Conservation (phyloP, 768 basidiomycete species). For the Punctularia strigosozonata region DNA sequence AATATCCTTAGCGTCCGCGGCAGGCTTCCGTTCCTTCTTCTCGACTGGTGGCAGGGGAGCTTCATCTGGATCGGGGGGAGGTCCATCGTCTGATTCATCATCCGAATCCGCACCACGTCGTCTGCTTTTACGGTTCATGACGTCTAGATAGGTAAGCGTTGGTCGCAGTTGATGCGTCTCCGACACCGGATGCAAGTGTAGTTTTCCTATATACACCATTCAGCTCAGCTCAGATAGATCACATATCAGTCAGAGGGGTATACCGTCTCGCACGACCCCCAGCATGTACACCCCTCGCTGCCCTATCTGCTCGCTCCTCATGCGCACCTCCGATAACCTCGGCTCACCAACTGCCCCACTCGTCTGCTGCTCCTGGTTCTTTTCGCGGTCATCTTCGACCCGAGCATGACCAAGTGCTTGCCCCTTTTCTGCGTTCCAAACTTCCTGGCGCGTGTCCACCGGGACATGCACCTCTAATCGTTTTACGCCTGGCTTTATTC, state of each 20-base stretch:
- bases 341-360: too few species aligned
- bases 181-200: conserved; percentile 69
- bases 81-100: conserved; percentile 69
- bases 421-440: conserved; percentile 68
- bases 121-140: conserved; percentile 50
- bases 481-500: conserved; percentile 51
- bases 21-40: conserved; percentile 49
- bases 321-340: conserved; percentile 55
- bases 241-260: conserved; percentile 12
- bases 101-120: conserved; percentile 41
- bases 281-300: conserved; percentile 61
- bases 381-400: conserved; percentile 67
- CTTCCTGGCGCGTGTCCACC: conserved; percentile 67
- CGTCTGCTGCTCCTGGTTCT: conserved; percentile 50
- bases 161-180: conserved; percentile 79
- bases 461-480: conserved; percentile 73
- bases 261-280: conserved; percentile 68
- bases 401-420: conserved; percentile 54
- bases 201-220: conserved; percentile 33
- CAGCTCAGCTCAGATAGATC: background rate
- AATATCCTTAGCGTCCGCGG: conserved; percentile 59
- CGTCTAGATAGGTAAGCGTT: conserved; percentile 70
- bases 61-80: conserved; percentile 74
- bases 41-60: conserved; percentile 28
- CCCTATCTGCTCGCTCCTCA: conserved; percentile 62